Percentiles rank a stretch among this genome's conserved stretches.
Conservation (phyloP, 2,329 filamentous ascomycete species). For the Alternaria hordeiaustralica region DNA sequence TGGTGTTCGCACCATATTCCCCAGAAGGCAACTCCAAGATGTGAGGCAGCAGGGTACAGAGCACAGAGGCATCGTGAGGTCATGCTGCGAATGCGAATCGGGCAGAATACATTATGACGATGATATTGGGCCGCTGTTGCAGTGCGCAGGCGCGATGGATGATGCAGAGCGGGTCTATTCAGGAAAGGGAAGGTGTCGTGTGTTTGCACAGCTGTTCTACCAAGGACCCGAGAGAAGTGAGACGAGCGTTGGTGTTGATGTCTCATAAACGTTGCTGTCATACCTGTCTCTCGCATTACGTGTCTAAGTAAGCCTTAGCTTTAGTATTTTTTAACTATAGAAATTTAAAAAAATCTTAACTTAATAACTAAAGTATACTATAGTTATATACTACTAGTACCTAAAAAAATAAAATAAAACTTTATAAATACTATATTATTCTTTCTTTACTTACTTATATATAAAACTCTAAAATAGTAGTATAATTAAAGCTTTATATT, state of each 20-base stretch:
- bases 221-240: slow-evolving; percentile 1
- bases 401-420: too few relatives aligned
- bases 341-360: too few relatives aligned
- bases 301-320: too few relatives aligned
- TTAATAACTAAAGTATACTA: too few relatives aligned
- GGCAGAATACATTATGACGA: neutral
- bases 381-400: too few relatives aligned
- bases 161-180: neutral
- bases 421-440: too few relatives aligned
- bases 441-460: too few relatives aligned
- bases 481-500: too few relatives aligned
- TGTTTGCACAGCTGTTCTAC: neutral
- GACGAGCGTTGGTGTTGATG: slow-evolving; percentile 3
- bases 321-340: too few relatives aligned
- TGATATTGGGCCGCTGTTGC: neutral
- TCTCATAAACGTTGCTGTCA: slow-evolving; percentile 8
- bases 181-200: neutral
- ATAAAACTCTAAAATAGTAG: too few relatives aligned
- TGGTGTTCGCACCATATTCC: slow-evolving; percentile 2
- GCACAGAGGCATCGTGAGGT: neutral
- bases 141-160: neutral
- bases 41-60: neutral
- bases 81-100: neutral
- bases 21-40: slow-evolving; percentile 4
- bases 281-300: neutral